Conservation (phyloP, 2,329 filamentous ascomycete species). For the Paecilomyces sp. region DNA sequence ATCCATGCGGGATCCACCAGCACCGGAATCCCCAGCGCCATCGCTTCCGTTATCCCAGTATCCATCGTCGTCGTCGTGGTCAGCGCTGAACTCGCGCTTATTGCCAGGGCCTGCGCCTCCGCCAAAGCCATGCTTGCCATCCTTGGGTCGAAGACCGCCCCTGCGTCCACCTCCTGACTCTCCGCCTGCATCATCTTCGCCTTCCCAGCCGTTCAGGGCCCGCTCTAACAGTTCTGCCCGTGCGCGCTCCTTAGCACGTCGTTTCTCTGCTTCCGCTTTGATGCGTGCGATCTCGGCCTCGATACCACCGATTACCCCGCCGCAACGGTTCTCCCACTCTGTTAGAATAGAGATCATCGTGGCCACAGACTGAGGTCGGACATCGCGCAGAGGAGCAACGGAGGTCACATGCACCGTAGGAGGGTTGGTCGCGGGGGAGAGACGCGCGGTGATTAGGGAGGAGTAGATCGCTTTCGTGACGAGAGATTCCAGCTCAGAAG, state of each 20-base stretch:
- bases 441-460: constrained; percentile 70
- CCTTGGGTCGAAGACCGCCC: neutral
- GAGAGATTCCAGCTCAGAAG: constrained; percentile 72
- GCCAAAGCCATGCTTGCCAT: constrained; percentile 6
- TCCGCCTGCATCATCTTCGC: constrained; percentile 10
- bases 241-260: constrained; percentile 45
- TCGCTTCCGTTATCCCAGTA: constrained; percentile 25
- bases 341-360: constrained; percentile 61
- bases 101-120: constrained; percentile 17
- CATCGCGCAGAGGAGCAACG: constrained; percentile 78
- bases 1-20: constrained; percentile 29
- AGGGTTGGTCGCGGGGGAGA: constrained; percentile 78
- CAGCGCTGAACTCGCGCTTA: constrained; percentile 33
- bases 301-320: constrained; percentile 63
- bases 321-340: constrained; percentile 74
- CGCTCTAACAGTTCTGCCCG: constrained; percentile 44
- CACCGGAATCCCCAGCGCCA: constrained; percentile 16
- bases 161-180: neutral
- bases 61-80: constrained; percentile 31
- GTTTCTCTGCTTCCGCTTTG: constrained; percentile 49
- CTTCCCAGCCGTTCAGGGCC: constrained; percentile 38
- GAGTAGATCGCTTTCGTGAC: constrained; percentile 84
- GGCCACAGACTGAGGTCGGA: constrained; percentile 65
- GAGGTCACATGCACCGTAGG: constrained; percentile 69
- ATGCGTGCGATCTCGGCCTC: constrained; percentile 68